A percentile compares a stretch with the other conserved stretches of the same genome.
These are phyloP conservation scores for Coffea humblotiana DNA, from an alignment of 305 asterid genomes.

Conservation along the genomic window DNA sequence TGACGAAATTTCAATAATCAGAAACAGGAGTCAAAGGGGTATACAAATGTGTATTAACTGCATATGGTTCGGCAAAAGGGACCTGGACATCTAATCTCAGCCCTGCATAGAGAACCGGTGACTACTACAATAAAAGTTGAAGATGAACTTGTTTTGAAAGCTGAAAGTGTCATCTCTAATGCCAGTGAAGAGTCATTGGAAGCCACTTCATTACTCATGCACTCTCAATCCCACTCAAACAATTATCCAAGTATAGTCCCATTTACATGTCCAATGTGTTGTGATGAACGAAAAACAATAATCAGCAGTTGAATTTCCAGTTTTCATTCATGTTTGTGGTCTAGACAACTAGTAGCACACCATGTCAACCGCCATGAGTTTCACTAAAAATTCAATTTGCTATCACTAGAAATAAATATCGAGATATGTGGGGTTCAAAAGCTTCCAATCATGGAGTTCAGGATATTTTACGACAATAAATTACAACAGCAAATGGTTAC, in stretches of 20 bases:
- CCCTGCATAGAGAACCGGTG: not conserved
- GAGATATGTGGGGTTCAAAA: not conserved
- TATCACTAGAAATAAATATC: not conserved
- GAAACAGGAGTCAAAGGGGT: not conserved
- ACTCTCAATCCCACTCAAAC: not conserved
- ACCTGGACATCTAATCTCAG: not conserved
- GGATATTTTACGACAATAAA: not conserved
- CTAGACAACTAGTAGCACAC: not conserved
- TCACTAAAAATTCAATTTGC: not conserved
- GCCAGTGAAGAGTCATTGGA: not conserved
- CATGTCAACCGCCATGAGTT: not conserved
- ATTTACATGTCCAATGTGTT: not conserved
- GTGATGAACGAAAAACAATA: not conserved
- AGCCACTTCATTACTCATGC: not conserved
- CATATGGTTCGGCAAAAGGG: not conserved
- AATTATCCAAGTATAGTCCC: not conserved
- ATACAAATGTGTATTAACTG: not conserved
- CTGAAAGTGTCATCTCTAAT: not conserved
- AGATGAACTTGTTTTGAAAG: not conserved
- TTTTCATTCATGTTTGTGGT: not conserved
- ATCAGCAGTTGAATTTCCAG: not conserved
- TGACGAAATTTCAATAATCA: not conserved
- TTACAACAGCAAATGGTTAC: constrained; percentile 11
- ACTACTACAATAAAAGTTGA: not conserved
- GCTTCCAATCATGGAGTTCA: not conserved